These are phyloP conservation scores for Lasiodiplodia sp. DNA, from an alignment of 2,329 filamentous ascomycete species.

Conservation along the genomic window DNA sequence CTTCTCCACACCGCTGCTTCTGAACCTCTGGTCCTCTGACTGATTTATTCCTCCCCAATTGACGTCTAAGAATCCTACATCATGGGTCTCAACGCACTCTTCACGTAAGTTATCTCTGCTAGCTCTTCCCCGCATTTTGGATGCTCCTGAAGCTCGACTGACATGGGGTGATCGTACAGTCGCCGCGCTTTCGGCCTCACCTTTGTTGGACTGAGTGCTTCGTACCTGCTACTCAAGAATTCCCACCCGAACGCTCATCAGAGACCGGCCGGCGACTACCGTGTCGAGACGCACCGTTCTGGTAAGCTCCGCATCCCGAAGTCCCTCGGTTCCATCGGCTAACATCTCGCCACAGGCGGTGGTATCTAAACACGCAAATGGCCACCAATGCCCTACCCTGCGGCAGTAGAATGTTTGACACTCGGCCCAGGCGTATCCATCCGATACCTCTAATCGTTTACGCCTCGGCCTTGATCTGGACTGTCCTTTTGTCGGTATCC, in stretches of 20 bases:
- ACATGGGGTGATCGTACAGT: constrained; percentile 34
- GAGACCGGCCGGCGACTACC: constrained; percentile 23
- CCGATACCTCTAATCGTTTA: not conserved
- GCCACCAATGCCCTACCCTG: not conserved
- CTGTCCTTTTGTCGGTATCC: not conserved
- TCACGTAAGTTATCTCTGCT: constrained; percentile 17
- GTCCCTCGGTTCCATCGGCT: not conserved
- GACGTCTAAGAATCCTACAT: not conserved
- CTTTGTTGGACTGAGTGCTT: constrained; percentile 41
- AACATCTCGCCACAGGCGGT: constrained; percentile 10
- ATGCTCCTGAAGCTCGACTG: constrained; percentile 1
- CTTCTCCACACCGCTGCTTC: constrained; percentile 18
- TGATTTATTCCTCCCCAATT: not conserved
- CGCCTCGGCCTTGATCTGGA: not conserved
- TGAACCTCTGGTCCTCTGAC: not conserved
- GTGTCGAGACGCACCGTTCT: constrained; percentile 24
- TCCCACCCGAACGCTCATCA: constrained; percentile 39
- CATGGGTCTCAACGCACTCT: constrained; percentile 25
- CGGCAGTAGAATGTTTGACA: not conserved
- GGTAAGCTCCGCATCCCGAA: not conserved
- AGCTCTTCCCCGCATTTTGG: not conserved
- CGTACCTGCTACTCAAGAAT: constrained; percentile 44
- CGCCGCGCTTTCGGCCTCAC: constrained; percentile 43
- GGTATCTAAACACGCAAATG: constrained; percentile 8
- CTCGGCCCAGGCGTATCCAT: not conserved